phyloP scores from a whole-genome alignment of 768 basidiomycete genomes.

The Boletus coccyginus region DNA sequence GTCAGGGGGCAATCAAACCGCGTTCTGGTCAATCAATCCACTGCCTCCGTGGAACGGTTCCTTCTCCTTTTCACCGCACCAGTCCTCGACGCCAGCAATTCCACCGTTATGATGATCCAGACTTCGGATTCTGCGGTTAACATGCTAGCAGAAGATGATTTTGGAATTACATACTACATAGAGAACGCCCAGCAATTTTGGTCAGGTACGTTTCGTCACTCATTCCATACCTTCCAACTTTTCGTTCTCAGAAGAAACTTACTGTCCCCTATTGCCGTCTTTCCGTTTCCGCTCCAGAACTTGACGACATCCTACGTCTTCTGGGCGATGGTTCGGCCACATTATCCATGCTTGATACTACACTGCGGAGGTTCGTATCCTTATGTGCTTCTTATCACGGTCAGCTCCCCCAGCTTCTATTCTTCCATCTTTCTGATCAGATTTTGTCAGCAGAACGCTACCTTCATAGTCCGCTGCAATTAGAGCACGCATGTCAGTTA shows the following conservation, averaged over 20 bases:
- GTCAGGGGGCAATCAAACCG: not conserved
- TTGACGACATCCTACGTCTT: constrained; percentile 77
- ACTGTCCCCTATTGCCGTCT: constrained; percentile 1
- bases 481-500: constrained; percentile 77
- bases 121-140: constrained; percentile 16
- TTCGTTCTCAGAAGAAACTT: constrained; percentile 2
- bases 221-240: constrained; percentile 4
- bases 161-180: constrained; percentile 81
- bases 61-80: constrained; percentile 5
- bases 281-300: constrained; percentile 50
- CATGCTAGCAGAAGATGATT: constrained; percentile 49
- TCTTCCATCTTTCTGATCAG: constrained; percentile 6
- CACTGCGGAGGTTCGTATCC: constrained; percentile 70
- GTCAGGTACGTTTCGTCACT: constrained; percentile 59
- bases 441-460: constrained; percentile 62
- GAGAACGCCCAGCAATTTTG: constrained; percentile 87
- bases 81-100: constrained; percentile 8
- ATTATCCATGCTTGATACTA: constrained; percentile 73
- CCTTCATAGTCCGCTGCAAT: constrained; percentile 76
- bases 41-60: not conserved
- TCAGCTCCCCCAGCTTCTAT: constrained; percentile 33
- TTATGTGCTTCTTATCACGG: constrained; percentile 88
- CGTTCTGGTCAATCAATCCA: not conserved
- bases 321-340: constrained; percentile 58
- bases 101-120: constrained; percentile 15